A percentile compares a stretch with the other conserved stretches of the same genome.
Evolutionary conservation across 805 yeast genomes (phyloP).

Genomic region (Myxozyma geophila): DNA sequence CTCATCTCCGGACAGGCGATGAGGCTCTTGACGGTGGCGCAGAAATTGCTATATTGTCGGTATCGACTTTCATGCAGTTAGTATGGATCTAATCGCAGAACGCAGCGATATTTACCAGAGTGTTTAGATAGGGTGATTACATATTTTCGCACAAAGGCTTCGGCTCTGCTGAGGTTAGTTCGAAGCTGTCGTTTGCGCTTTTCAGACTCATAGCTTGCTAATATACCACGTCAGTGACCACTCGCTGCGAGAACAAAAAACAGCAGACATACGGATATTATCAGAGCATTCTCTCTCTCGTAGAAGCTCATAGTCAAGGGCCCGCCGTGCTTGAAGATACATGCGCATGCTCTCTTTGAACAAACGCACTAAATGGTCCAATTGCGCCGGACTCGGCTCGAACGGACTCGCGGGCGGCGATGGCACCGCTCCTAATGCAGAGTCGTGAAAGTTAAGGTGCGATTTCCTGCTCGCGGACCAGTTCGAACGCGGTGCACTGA

Average conservation of each 20-base stretch:
- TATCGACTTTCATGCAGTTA: constrained; percentile 10
- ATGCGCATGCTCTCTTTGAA: constrained; percentile 23
- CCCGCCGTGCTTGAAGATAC: constrained; percentile 10
- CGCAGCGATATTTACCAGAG: constrained; percentile 7
- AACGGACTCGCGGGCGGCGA: neutral
- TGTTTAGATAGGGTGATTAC: constrained; percentile 11
- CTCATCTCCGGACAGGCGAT: constrained; percentile 6
- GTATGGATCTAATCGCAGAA: neutral
- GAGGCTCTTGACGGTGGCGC: constrained; percentile 19
- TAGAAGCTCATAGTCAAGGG: constrained; percentile 13
- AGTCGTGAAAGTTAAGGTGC: neutral
- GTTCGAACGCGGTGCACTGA: neutral
- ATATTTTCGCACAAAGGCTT: constrained; percentile 25
- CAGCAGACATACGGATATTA: neutral
- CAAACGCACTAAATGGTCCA: constrained; percentile 16
- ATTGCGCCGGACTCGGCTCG: constrained; percentile 7
- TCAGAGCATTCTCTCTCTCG: neutral
- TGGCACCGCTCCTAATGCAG: neutral
- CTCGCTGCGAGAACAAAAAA: neutral
- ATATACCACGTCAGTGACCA: neutral
- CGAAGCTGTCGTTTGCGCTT: constrained; percentile 11
- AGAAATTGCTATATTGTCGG: constrained; percentile 10
- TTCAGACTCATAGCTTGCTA: neutral
- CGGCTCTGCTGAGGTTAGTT: constrained; percentile 22
- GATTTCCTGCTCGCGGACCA: constrained; percentile 1